Evolutionary conservation across 2,329 filamentous ascomycete genomes (phyloP).

Genomic region (Ceratocystis papillata): DNA sequence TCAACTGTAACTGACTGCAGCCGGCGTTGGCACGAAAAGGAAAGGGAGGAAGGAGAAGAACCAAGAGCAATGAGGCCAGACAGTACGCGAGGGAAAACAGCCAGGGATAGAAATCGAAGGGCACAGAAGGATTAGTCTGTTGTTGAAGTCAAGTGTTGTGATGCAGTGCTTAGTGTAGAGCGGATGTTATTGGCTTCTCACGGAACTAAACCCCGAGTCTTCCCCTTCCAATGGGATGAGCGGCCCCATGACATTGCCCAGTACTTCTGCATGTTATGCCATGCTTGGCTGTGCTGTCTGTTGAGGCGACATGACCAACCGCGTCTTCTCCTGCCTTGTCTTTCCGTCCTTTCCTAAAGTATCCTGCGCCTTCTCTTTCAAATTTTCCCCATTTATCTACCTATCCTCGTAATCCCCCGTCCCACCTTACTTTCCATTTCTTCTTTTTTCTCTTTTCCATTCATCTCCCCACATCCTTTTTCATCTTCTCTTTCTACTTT

Average conservation of each 20-base stretch:
- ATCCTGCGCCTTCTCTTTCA: constrained; percentile 26
- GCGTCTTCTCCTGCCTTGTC: constrained; percentile 31
- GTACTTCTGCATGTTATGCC: constrained; percentile 12
- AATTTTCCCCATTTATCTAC: constrained; percentile 29
- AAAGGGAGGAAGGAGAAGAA: neutral
- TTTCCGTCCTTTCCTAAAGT: constrained; percentile 24
- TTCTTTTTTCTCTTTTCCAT: constrained; percentile 26
- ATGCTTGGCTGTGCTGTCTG: neutral
- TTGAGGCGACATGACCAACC: constrained; percentile 10
- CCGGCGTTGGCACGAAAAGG: neutral
- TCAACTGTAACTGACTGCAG: neutral
- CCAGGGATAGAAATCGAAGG: neutral
- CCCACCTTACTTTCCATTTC: constrained; percentile 29
- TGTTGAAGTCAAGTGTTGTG: neutral
- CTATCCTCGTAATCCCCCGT: constrained; percentile 32
- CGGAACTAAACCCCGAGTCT: constrained; percentile 8
- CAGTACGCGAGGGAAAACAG: no score
- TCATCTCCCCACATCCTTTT: constrained; percentile 10
- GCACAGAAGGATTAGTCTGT: constrained; percentile 3
- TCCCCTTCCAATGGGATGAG: neutral
- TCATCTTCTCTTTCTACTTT: constrained; percentile 8
- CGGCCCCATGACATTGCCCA: neutral
- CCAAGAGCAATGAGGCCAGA: no score
- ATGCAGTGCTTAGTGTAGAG: no score
- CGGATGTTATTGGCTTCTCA: neutral